These are phyloP conservation scores for Coleophoma cylindrospora DNA, from an alignment of 2,329 filamentous ascomycete genomes.

Conservation along the genomic window DNA sequence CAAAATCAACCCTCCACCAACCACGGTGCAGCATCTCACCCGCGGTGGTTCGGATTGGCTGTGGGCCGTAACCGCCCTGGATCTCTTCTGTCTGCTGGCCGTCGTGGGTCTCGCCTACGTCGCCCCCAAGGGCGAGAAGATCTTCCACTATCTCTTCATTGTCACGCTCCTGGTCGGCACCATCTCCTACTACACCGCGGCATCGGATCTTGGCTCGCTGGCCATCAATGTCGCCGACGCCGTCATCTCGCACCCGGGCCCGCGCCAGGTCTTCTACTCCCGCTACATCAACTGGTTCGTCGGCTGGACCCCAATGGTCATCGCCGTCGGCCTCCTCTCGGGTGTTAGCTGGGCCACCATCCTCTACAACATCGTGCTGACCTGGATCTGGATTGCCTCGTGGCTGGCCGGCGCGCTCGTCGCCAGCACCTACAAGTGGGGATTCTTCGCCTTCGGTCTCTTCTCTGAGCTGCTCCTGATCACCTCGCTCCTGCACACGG, in stretches of 20 bases:
- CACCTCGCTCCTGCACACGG: conserved; percentile 52
- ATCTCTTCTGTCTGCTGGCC: conserved; percentile 45
- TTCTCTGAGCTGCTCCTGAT: conserved; percentile 53
- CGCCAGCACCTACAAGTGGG: conserved; percentile 59
- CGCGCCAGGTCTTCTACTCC: conserved; percentile 59
- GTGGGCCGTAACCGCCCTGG: conserved; percentile 54
- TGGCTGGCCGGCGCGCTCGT: conserved; percentile 61
- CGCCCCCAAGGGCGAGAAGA: conserved; percentile 39
- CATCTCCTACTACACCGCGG: conserved; percentile 64
- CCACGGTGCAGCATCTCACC: conserved; percentile 32
- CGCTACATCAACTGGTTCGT: conserved; percentile 60
- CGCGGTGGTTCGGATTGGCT: conserved; percentile 56
- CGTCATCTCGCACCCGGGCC: conserved; percentile 28
- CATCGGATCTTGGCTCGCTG: conserved; percentile 56
- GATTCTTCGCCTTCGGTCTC: conserved; percentile 54
- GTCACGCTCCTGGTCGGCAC: conserved; percentile 51
- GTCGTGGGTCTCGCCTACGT: conserved; percentile 46
- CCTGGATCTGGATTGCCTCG: conserved; percentile 59
- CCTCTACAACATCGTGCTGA: conserved; percentile 53
- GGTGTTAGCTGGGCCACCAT: conserved; percentile 61
- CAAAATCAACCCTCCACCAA: conserved; percentile 16
- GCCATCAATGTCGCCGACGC: conserved; percentile 53
- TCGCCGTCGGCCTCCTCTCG: conserved; percentile 56
- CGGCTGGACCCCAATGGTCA: conserved; percentile 44
- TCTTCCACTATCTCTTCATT: conserved; percentile 62